These are phyloP conservation scores for Microbotryomycetes sp. DNA, from an alignment of 1,284 basidiomycete genomes.

Conservation along the genomic window DNA sequence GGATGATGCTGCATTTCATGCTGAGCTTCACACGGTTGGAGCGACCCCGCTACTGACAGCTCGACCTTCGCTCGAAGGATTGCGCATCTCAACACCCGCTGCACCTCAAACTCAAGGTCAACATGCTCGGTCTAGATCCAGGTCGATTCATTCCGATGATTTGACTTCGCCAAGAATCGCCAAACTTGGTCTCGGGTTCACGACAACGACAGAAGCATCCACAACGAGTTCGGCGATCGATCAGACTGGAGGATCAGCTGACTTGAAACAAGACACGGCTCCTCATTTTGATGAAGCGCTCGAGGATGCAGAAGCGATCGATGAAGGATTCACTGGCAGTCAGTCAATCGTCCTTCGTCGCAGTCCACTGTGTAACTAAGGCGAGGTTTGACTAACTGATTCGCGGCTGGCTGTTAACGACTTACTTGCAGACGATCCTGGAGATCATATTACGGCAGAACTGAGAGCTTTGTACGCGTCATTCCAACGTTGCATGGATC, in stretches of 20 bases:
- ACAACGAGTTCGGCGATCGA: background rate
- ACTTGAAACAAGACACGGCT: background rate
- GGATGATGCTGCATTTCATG: slow-evolving; percentile 25
- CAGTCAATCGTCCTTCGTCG: too few species aligned
- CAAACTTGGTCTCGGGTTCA: slow-evolving; percentile 7
- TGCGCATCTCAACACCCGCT: background rate
- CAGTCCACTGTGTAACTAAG: too few species aligned
- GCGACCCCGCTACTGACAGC: background rate
- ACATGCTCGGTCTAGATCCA: slow-evolving; percentile 2
- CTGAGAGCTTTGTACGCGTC: slow-evolving; percentile 43
- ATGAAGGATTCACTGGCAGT: slow-evolving; percentile 28
- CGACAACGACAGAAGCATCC: background rate
- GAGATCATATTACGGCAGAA: slow-evolving; percentile 39
- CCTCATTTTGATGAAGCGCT: slow-evolving; percentile 15
- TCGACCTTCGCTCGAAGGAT: slow-evolving; percentile 19
- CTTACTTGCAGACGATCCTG: slow-evolving; percentile 17
- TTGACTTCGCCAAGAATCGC: slow-evolving; percentile 27
- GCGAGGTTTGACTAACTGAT: too few species aligned
- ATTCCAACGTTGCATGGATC: slow-evolving; percentile 70
- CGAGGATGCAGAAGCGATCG: slow-evolving; percentile 29
- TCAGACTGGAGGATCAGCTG: background rate
- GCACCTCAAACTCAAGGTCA: background rate
- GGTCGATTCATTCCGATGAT: slow-evolving; percentile 15
- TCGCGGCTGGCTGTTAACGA: too few species aligned
- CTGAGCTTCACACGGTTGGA: slow-evolving; percentile 18